Conservation (phyloP, 176 grass and related monocot genomes). For the Avena eriantha region DNA sequence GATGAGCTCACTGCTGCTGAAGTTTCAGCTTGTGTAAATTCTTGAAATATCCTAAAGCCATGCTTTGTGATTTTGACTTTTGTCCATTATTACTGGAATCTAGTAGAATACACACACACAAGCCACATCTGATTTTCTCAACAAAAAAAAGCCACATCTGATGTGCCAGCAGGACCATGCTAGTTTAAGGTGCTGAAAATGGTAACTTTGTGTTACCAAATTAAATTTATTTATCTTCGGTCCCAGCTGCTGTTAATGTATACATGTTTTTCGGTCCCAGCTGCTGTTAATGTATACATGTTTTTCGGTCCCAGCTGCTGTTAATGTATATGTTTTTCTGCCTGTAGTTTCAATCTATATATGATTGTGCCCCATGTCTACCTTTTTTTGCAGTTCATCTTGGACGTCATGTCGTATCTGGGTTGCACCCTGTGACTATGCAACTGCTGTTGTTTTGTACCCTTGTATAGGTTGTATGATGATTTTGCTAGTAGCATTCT, state of each 20-base stretch:
- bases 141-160: no score
- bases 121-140: no score
- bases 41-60: constrained; percentile 9
- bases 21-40: neutral
- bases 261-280: no score
- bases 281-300: no score
- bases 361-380: neutral
- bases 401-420: neutral
- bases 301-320: no score
- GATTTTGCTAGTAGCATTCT: neutral
- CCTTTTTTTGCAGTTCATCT: neutral
- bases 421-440: neutral
- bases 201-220: neutral
- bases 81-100: constrained; percentile 6
- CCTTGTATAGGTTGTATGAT: neutral
- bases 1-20: neutral
- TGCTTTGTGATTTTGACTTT: neutral
- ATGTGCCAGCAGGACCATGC: neutral
- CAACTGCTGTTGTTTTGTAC: neutral
- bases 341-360: neutral
- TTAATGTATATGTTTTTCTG: neutral
- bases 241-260: neutral
- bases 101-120: neutral
- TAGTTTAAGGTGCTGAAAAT: neutral
- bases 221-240: neutral